Evolutionary conservation across 2,329 filamentous ascomycete species (phyloP), one percentile per base, ranked within the genome.

Genomic region (Exophiala lecanii-corni): DNA sequence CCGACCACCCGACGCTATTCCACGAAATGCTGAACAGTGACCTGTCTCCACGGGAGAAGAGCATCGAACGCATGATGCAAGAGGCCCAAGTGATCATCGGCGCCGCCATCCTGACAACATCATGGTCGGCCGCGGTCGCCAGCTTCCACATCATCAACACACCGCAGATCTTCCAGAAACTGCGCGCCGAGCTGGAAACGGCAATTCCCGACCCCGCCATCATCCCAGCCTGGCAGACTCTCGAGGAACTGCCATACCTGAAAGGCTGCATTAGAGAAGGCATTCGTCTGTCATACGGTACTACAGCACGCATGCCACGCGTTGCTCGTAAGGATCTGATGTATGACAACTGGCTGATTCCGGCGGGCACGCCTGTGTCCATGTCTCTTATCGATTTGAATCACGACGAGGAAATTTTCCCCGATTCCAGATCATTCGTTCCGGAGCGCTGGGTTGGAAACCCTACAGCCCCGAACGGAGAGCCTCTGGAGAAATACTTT

Each of bases 181-280:
- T 60, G 12, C 52, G 50, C 21, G 21, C 23, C 3, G 57, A 59
- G 36, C 46, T 60, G 9, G 35, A 37, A 12, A 21, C 36, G 7
- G 43, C 45, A 33, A 9, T 36, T 10, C 13, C 38, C 17, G 19
- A 54, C 43, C 34, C 25, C 9, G 5, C 7, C 16, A 15, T 16
- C 2, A 21, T 16, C 6, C 20, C 39, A 23, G 38, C 39, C 18
- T 61, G 59, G 57, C 55, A 49, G 5, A 45, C 60, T 18, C 54
- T 70, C 5, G 62, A 73, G 49, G 53, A 63, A 33, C 54, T 71
- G 6, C 65, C 69, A 0, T 72, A 69, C 45, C 57, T 74, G 7
- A 60, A 62, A 2, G 67, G 65, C 1, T 51, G 65, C 9, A 59
- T 70, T 4, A 53, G 58, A 21, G 67, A 70, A 47, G 54, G 62